Evolutionary conservation across 2,329 filamentous ascomycete species (phyloP).

Genomic region (Xylariaceae sp.): DNA sequence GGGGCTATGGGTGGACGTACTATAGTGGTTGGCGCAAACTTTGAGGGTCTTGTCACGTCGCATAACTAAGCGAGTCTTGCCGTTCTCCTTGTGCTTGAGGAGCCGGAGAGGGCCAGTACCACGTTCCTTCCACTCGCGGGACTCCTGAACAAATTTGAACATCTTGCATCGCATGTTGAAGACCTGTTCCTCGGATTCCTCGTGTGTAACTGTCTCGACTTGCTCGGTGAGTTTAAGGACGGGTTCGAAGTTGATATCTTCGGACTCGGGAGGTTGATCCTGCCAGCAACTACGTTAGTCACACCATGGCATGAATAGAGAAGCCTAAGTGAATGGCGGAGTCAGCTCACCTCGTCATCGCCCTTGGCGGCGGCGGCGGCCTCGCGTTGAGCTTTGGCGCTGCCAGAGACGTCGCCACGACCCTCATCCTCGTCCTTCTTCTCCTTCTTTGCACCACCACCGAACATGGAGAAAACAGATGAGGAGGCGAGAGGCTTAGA

Average conservation of each 20-base stretch:
- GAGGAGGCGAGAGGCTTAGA: slow-evolving; percentile 59
- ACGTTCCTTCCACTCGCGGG: slow-evolving; percentile 98
- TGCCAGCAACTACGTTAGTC: slow-evolving; percentile 26
- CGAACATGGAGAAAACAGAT: slow-evolving; percentile 97
- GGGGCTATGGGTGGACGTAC: slow-evolving; percentile 60
- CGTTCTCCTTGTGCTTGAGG: slow-evolving; percentile 98
- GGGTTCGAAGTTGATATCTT: slow-evolving; percentile 96
- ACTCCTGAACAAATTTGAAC: slow-evolving; percentile 94
- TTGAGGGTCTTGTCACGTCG: slow-evolving; percentile 99
- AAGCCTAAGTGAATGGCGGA: neutral
- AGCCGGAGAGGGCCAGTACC: slow-evolving; percentile 95
- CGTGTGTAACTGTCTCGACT: slow-evolving; percentile 96
- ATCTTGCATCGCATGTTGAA: slow-evolving; percentile 99
- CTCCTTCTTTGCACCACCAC: slow-evolving; percentile 95
- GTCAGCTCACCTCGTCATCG: slow-evolving; percentile 57
- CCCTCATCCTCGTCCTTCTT: slow-evolving; percentile 86
- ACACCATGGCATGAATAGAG: neutral
- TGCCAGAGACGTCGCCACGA: slow-evolving; percentile 85
- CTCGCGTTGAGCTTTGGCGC: slow-evolving; percentile 79
- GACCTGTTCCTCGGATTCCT: slow-evolving; percentile 94
- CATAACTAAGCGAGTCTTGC: slow-evolving; percentile 98
- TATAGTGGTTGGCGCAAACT: slow-evolving; percentile 99
- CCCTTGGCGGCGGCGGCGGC: slow-evolving; percentile 64
- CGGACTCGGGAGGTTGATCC: slow-evolving; percentile 81
- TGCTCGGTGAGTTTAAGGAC: slow-evolving; percentile 96